Evolutionary conservation across 2,329 filamentous ascomycete species (phyloP).

Genomic region (Colletotrichum sp.): DNA sequence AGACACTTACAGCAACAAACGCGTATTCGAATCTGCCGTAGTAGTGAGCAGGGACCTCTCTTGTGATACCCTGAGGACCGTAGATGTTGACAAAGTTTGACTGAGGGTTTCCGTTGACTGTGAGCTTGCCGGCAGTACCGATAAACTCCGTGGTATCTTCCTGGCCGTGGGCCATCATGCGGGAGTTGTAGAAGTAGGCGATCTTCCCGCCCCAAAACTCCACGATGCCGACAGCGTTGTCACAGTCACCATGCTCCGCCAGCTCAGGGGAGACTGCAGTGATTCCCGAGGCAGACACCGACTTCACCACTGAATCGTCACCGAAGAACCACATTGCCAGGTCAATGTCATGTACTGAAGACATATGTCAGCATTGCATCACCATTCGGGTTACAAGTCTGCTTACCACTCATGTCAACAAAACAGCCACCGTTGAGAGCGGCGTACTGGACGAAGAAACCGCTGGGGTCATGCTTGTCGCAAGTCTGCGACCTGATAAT

Average conservation of each 20-base stretch:
- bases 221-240: conserved; percentile 57
- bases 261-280: conserved; percentile 35
- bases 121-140: conserved; percentile 68
- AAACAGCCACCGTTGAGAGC: conserved; percentile 72
- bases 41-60: conserved; percentile 65
- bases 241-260: conserved; percentile 34
- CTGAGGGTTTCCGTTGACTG: conserved; percentile 64
- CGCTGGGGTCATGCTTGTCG: conserved; percentile 68
- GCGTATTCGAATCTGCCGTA: conserved; percentile 68
- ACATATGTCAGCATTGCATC: accelerated
- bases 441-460: conserved; percentile 73
- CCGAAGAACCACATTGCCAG: conserved; percentile 39
- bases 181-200: conserved; percentile 66
- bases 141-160: conserved; percentile 72
- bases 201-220: conserved; percentile 69
- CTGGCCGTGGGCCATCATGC: conserved; percentile 74
- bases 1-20: conserved; percentile 50
- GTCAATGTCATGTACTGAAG: conserved; percentile 7
- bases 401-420: conserved; percentile 52
- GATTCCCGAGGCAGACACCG: conserved; percentile 34
- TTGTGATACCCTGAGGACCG: conserved; percentile 56
- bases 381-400: not conserved
- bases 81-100: conserved; percentile 61
- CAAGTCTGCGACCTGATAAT: conserved; percentile 71
- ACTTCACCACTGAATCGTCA: conserved; percentile 34